Conservation (phyloP, 2,329 filamentous ascomycete species). For the Fusarium newnesense region DNA sequence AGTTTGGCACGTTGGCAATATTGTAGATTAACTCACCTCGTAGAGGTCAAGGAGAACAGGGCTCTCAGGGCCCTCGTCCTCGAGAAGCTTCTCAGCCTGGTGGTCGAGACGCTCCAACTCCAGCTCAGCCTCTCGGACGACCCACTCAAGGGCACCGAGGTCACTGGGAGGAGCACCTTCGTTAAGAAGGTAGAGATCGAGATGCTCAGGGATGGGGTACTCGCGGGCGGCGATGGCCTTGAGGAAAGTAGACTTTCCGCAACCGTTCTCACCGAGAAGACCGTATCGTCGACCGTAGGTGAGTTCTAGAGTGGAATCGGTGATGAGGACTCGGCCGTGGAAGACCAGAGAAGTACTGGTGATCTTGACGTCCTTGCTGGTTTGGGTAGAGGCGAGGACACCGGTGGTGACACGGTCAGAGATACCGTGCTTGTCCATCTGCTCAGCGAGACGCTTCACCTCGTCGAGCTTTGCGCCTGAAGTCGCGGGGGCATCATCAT, state of each 20-base stretch:
- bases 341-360: constrained; percentile 93
- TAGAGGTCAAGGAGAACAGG: constrained; percentile 93
- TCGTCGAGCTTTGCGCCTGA: constrained; percentile 78
- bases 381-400: constrained; percentile 85
- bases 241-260: constrained; percentile 97
- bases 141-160: constrained; percentile 94
- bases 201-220: constrained; percentile 93
- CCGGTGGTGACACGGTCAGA: constrained; percentile 98
- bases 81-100: constrained; percentile 88
- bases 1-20: constrained; percentile 24
- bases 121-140: constrained; percentile 91
- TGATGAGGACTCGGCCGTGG: constrained; percentile 96
- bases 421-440: constrained; percentile 95
- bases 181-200: constrained; percentile 98
- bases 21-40: constrained; percentile 72
- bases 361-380: constrained; percentile 97
- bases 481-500: constrained; percentile 73
- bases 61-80: constrained; percentile 91
- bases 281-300: constrained; percentile 94
- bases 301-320: constrained; percentile 91
- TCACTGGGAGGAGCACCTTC: constrained; percentile 93
- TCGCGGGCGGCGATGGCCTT: constrained; percentile 95
- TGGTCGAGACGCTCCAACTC: constrained; percentile 92
- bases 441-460: constrained; percentile 87
- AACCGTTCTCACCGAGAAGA: constrained; percentile 97